These are phyloP conservation scores for Xylaria sp. DNA, from an alignment of 2,329 filamentous ascomycete species.

Conservation along the genomic window DNA sequence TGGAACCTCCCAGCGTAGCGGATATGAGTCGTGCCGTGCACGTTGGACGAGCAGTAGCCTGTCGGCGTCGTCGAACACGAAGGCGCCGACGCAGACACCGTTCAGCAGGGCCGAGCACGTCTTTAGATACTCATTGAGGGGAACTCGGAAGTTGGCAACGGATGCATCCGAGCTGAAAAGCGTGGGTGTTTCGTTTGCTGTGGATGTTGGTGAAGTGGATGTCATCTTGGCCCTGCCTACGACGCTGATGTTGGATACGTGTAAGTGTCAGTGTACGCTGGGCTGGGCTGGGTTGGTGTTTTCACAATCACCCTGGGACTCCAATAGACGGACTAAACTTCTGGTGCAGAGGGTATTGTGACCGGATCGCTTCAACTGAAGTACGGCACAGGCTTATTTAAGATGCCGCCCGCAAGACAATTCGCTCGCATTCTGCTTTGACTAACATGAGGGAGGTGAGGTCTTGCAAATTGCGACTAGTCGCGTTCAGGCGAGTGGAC, in stretches of 20 bases:
- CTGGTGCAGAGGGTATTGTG: neutral
- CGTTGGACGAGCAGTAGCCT: constrained; percentile 49
- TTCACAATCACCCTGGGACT: too few species aligned
- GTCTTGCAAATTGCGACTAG: neutral
- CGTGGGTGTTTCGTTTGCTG: constrained; percentile 20
- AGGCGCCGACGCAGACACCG: constrained; percentile 38
- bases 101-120: constrained; percentile 26
- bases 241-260: neutral
- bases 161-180: constrained; percentile 32
- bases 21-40: constrained; percentile 44
- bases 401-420: neutral
- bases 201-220: neutral
- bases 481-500: neutral
- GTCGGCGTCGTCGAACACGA: constrained; percentile 37
- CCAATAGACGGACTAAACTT: neutral
- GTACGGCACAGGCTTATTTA: neutral
- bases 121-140: constrained; percentile 33
- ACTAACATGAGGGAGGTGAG: neutral
- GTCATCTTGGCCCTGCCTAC: neutral
- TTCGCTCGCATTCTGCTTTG: neutral
- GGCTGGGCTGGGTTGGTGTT: neutral
- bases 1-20: constrained; percentile 49
- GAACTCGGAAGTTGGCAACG: constrained; percentile 31
- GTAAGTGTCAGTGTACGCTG: neutral
- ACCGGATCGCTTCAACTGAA: neutral